These are phyloP conservation scores for Erodium moschatum DNA, from an alignment of 441 rosid genomes.

Conservation along the genomic window DNA sequence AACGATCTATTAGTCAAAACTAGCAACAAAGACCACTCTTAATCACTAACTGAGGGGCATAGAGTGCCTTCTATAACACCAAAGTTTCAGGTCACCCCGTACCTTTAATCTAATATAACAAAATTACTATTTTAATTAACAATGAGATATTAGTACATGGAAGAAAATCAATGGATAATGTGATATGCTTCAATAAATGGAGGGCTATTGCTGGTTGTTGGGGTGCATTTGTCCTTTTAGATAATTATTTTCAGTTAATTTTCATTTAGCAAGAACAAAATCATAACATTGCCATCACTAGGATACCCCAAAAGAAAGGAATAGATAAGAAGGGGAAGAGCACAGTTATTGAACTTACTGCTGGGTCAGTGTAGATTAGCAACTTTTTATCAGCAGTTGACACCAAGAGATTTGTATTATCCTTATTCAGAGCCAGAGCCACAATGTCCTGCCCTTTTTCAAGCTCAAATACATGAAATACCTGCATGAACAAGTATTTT, in stretches of 20 bases:
- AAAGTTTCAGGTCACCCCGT: neutral
- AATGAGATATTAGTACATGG: neutral
- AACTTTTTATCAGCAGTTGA: conserved; percentile 88
- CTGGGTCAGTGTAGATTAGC: conserved; percentile 89
- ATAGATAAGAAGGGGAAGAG: neutral
- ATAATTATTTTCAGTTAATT: neutral
- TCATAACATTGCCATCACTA: neutral
- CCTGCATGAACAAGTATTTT: conserved; percentile 38
- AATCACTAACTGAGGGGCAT: too few species aligned
- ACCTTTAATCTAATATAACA: neutral
- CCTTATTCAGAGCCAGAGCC: conserved; percentile 65
- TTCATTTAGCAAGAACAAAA: neutral
- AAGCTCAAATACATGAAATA: conserved; percentile 64
- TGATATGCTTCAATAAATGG: too few species aligned
- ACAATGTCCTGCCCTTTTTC: conserved; percentile 75
- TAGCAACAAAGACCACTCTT: too few species aligned
- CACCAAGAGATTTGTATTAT: conserved; percentile 82
- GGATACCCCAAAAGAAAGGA: neutral
- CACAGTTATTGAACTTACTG: conserved; percentile 47
- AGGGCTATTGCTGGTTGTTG: neutral
- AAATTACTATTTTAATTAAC: neutral
- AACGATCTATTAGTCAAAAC: neutral
- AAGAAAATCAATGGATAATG: neutral
- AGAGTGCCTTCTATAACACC: neutral
- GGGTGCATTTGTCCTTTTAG: neutral